Evolutionary conservation across 1,284 basidiomycete species (phyloP).

Genomic region (Irpex sp.): DNA sequence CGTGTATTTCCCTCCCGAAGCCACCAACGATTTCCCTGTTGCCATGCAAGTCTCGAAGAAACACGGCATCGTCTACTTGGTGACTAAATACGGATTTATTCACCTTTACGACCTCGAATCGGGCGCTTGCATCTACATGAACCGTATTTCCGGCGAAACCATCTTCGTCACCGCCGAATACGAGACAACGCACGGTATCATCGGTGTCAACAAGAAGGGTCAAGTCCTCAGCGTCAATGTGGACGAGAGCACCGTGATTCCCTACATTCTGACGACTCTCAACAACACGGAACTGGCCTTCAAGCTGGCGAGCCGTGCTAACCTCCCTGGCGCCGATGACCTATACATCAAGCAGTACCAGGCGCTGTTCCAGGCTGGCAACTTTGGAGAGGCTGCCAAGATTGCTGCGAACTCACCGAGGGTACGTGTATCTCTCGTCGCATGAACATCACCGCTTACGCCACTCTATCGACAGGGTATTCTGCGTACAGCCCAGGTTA

Average conservation of each 20-base stretch:
- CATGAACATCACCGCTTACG: conserved; percentile 6
- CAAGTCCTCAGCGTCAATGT: conserved; percentile 98
- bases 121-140: conserved; percentile 99
- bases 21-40: conserved; percentile 99
- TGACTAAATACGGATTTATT: conserved; percentile 99
- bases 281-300: conserved; percentile 99
- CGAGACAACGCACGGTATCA: conserved; percentile 94
- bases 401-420: conserved; percentile 97
- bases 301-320: conserved; percentile 97
- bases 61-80: conserved; percentile 97
- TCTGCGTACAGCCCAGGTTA: conserved; percentile 94
- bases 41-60: conserved; percentile 99
- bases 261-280: conserved; percentile 93
- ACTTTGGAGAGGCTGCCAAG: conserved; percentile 98
- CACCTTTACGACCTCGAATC: conserved; percentile 99
- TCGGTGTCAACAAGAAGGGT: conserved; percentile 99
- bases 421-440: conserved; percentile 46
- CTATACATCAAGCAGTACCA: conserved; percentile 97
- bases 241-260: conserved; percentile 96
- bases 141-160: conserved; percentile 99
- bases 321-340: conserved; percentile 97
- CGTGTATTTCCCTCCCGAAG: conserved; percentile 99
- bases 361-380: conserved; percentile 90
- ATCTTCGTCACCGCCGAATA: conserved; percentile 99
- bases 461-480: conserved; percentile 79